Conservation (phyloP, 1,139 yeast species). For the Pichia inconspicua region DNA sequence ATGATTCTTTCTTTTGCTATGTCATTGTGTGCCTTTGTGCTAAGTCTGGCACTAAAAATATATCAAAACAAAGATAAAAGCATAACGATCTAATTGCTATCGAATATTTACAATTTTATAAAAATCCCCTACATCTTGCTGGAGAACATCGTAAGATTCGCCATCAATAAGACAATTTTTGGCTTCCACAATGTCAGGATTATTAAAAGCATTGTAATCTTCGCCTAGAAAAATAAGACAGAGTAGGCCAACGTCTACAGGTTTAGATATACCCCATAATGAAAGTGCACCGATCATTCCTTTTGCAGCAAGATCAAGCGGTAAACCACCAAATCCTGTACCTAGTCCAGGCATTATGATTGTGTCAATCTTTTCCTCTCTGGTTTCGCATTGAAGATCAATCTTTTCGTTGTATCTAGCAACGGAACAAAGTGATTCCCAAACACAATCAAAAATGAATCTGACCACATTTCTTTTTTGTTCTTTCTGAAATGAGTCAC, state of each 20-base stretch:
- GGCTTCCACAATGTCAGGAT: constrained; percentile 3
- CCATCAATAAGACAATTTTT: background rate
- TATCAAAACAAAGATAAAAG: constrained; percentile 12
- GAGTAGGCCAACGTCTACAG: constrained; percentile 11
- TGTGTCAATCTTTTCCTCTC: constrained; percentile 24
- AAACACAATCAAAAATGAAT: constrained; percentile 38
- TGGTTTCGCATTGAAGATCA: constrained; percentile 19
- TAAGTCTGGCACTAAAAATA: constrained; percentile 20
- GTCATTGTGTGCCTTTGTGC: constrained; percentile 16
- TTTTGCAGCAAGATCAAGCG: constrained; percentile 30
- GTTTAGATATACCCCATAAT: constrained; percentile 16
- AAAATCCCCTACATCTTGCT: constrained; percentile 10
- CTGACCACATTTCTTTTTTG: constrained; percentile 12
- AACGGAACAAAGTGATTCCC: constrained; percentile 33
- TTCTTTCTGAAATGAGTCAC: background rate
- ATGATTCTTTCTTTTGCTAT: constrained; percentile 18
- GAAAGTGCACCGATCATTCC: constrained; percentile 29
- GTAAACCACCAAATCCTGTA: constrained; percentile 43
- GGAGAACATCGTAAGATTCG: constrained; percentile 5
- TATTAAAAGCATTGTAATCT: constrained; percentile 11
- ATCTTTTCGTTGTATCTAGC: constrained; percentile 19
- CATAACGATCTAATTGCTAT: background rate
- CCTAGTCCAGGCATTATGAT: constrained; percentile 44
- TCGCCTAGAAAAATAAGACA: constrained; percentile 23
- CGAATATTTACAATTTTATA: background rate